Base-by-base conservation (phyloP, 495 filamentous ascomycete species). In the Paragyromitra xinjiangensis region DNA sequence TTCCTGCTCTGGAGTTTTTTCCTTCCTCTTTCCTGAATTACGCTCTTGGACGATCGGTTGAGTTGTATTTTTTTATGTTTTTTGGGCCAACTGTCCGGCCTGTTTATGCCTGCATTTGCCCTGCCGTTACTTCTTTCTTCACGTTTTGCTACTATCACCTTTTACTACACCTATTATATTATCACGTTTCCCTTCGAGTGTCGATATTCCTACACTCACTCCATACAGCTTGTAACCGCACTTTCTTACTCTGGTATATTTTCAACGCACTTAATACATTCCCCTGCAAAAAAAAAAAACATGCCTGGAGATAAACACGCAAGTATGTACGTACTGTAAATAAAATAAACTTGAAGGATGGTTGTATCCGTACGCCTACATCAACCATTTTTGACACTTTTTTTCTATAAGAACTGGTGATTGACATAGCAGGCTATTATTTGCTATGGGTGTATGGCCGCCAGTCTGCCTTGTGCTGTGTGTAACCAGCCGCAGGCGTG, bases 21-120 rank as follows among this genome's bases (percentile, higher is more conserved):
- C 5, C 26, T 61, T 34, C 19, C 22, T 14, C n/a, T 34, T 42
- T n/a, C 16, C 37, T 45, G 19, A n/a, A 65, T 71, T 44, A 61
- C 44, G 11, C 44, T 63, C 45, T 56, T 63, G 56, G 44, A 75
- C 29, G 39, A 59, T 42, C 67, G 64, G 22, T 67, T 48, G 48
- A 24, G 11, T 51, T 40, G 37, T 44, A 8, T 58, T 67, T 26
- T 48, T 69, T 50, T 59, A 51, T 19, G 48, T 55, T 24, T 48
- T 45, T 73, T 48, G 14, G 62, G 51, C 40, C 22, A 56, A 48
- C 56, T 11, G 24, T 37, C 56, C 39, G 53, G 40, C 29, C 44
- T 61, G n/a, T 58, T 56, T 69, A 58, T 62, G 39, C 48, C 50
- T 63, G 42, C 16, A 40, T 37, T n/a, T 63, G 19, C 34, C 44